A percentile compares a stretch with the other conserved stretches of the same genome.
Conservation (phyloP, 2,329 filamentous ascomycete species). For the Diplodia scrobiculata region DNA sequence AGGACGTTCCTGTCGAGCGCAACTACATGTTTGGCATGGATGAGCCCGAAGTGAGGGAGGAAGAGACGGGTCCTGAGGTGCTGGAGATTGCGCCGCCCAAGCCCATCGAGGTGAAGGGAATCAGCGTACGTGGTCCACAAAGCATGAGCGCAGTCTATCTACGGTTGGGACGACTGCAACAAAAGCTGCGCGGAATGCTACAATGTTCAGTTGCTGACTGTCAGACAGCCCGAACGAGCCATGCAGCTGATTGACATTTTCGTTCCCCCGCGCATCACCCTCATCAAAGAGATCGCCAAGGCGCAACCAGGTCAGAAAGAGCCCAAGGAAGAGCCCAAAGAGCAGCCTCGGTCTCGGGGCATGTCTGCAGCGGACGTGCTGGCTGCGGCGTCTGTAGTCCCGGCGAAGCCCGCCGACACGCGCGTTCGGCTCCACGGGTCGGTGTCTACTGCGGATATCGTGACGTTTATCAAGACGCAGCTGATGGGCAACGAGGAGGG, state of each 20-base stretch:
- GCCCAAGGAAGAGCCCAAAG: constrained; percentile 27
- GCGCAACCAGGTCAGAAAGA: constrained; percentile 13
- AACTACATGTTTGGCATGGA: constrained; percentile 51
- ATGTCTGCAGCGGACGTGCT: constrained; percentile 40
- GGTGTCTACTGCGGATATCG: constrained; percentile 58
- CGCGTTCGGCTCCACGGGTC: constrained; percentile 55
- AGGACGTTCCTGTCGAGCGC: constrained; percentile 50
- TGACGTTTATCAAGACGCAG: constrained; percentile 51
- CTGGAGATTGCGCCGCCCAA: constrained; percentile 37
- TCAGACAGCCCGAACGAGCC: constrained; percentile 47
- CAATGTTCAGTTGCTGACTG: neutral
- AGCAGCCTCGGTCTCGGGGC: constrained; percentile 15
- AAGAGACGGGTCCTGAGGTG: constrained; percentile 33
- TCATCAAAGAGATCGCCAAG: constrained; percentile 38
- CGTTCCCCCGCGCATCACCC: constrained; percentile 52
- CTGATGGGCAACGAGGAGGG: constrained; percentile 57
- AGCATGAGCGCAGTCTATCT: neutral
- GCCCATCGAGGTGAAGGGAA: constrained; percentile 46
- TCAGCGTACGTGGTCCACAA: constrained; percentile 41
- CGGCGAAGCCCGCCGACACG: constrained; percentile 30
- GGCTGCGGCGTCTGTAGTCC: constrained; percentile 40
- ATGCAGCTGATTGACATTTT: constrained; percentile 53
- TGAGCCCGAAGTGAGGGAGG: constrained; percentile 36
- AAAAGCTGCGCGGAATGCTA: no score
- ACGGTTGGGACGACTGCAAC: neutral